phyloP scores from a whole-genome alignment of 2,329 filamentous ascomycete genomes.

The Trichoderma arundinaceum region DNA sequence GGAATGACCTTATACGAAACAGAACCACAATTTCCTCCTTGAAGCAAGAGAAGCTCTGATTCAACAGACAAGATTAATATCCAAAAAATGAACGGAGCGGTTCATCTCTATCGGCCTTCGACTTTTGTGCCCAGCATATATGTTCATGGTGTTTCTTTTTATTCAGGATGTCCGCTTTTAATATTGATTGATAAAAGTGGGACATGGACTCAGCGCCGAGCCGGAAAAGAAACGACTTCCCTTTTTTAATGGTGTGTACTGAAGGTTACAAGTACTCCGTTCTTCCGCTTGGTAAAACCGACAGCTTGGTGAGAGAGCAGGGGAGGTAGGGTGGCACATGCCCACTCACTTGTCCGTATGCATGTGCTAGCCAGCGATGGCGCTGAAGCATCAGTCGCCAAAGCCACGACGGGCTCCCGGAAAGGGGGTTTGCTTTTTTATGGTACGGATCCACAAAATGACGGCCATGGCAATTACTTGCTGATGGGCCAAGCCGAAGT shows the following conservation, averaged over 20 bases:
- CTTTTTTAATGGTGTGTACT: neutral
- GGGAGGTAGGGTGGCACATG: conserved; percentile 21
- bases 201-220: neutral
- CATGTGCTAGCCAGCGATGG: conserved; percentile 24
- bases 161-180: neutral
- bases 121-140: neutral
- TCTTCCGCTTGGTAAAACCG: conserved; percentile 24
- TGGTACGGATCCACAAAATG: conserved; percentile 28
- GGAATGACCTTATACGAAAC: neutral
- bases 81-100: neutral
- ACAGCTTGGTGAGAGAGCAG: conserved; percentile 27
- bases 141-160: neutral
- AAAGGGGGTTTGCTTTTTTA: conserved; percentile 14
- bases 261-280: neutral
- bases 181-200: neutral
- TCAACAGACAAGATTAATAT: too few relatives aligned
- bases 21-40: neutral
- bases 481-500: conserved; percentile 28
- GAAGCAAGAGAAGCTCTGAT: too few relatives aligned
- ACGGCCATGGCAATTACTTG: conserved; percentile 18
- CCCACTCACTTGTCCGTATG: conserved; percentile 16
- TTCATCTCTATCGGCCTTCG: neutral
- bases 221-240: neutral
- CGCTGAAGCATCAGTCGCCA: conserved; percentile 10
- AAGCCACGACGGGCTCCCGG: conserved; percentile 12